Evolutionary conservation across 2,329 filamentous ascomycete genomes (phyloP).

Genomic region (Monilinia vaccinii-corymbosi): DNA sequence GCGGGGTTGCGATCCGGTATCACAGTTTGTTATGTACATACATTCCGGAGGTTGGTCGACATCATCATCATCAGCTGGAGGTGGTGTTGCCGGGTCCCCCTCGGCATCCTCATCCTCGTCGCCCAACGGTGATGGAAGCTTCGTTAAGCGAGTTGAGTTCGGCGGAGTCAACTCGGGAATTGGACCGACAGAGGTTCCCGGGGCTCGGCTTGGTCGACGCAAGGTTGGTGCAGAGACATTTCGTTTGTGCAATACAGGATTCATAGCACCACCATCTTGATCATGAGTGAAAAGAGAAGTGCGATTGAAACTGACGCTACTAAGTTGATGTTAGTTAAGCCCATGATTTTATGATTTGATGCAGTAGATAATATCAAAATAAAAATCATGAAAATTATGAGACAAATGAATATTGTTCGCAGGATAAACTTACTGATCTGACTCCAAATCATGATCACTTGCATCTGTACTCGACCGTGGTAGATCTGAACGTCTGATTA

Average conservation of each 20-base stretch:
- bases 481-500: conserved; percentile 25
- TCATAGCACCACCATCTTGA: not conserved
- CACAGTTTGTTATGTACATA: conserved; percentile 48
- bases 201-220: not conserved
- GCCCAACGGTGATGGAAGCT: conserved; percentile 17
- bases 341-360: not conserved
- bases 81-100: conserved; percentile 20
- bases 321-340: not conserved
- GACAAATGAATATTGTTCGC: not conserved
- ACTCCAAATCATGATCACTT: conserved; percentile 9
- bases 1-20: conserved; percentile 51
- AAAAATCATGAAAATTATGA: not conserved
- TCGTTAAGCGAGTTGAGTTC: conserved; percentile 22
- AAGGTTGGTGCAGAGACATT: conserved; percentile 3
- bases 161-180: conserved; percentile 23
- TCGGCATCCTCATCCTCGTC: not conserved
- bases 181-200: conserved; percentile 7
- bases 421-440: conserved; percentile 18
- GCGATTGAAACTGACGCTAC: not conserved
- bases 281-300: not conserved
- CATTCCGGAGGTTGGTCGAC: conserved; percentile 30
- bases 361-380: not conserved
- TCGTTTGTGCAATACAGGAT: conserved; percentile 6
- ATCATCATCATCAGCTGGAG: conserved; percentile 13
- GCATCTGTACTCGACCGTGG: conserved; percentile 20